Conservation (phyloP, 805 yeast species). For the Candida sakaeoensis region DNA sequence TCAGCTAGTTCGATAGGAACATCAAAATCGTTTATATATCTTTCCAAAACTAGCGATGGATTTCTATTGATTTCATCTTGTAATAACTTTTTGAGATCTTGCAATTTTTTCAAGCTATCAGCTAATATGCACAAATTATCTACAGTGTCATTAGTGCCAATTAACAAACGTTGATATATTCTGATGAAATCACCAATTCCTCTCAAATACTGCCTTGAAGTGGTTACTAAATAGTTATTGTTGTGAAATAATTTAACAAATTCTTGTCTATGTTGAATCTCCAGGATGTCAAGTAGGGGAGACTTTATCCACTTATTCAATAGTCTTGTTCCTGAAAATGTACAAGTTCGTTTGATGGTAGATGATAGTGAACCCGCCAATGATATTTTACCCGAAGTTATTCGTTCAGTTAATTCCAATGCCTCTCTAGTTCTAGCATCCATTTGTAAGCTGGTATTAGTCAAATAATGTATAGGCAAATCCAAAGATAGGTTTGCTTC, state of each 20-base stretch:
- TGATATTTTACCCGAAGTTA: constrained; percentile 42
- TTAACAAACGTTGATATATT: constrained; percentile 49
- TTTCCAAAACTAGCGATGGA: constrained; percentile 19
- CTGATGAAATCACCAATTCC: constrained; percentile 56
- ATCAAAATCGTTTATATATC: constrained; percentile 22
- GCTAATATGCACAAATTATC: constrained; percentile 28
- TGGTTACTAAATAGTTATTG: constrained; percentile 16
- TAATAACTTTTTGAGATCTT: constrained; percentile 18
- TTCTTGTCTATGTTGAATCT: constrained; percentile 49
- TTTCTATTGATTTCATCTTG: constrained; percentile 13
- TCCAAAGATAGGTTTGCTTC: constrained; percentile 59
- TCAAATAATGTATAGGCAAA: constrained; percentile 57
- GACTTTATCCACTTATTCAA: constrained; percentile 77
- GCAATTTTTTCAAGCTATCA: constrained; percentile 25
- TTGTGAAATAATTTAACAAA: constrained; percentile 31
- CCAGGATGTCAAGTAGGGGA: constrained; percentile 62
- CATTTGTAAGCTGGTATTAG: constrained; percentile 60
- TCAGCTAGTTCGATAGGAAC: constrained; percentile 41
- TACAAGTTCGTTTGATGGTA: constrained; percentile 69
- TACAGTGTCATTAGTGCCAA: constrained; percentile 32
- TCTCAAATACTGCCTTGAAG: constrained; percentile 34
- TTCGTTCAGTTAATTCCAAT: constrained; percentile 63
- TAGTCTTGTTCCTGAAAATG: constrained; percentile 79
- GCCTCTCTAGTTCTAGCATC: constrained; percentile 79
- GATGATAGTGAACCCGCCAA: constrained; percentile 67